A percentile compares a stretch with the other conserved stretches of the same genome.
Evolutionary conservation across 768 basidiomycete species (phyloP).

Genomic region (Leucosporidium creatinivorum): DNA sequence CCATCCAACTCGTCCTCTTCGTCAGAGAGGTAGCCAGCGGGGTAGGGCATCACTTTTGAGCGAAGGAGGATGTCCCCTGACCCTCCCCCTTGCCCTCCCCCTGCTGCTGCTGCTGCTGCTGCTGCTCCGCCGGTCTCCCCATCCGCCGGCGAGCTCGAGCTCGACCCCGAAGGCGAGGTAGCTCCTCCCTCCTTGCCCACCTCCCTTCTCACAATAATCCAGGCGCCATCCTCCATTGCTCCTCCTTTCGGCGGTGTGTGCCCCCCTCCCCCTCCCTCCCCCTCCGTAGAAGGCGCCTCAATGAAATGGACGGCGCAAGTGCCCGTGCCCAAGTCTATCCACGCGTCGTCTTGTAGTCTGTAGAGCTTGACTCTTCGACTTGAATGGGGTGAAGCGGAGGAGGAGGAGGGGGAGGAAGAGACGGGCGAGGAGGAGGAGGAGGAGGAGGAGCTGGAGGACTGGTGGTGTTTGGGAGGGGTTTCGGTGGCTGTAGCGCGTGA

Average conservation of each 20-base stretch:
- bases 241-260: too few species aligned
- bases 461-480: background rate
- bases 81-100: too few species aligned
- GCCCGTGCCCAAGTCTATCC: conserved; percentile 95
- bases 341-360: conserved; percentile 78
- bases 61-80: conserved; percentile 39
- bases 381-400: background rate
- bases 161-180: background rate
- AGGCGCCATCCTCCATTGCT: conserved; percentile 20
- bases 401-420: conserved; percentile 2
- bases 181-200: conserved; percentile 9
- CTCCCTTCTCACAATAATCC: conserved; percentile 67
- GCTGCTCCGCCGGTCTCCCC: background rate
- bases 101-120: conserved; percentile 33
- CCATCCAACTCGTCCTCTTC: conserved; percentile 22
- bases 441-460: background rate
- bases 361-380: conserved; percentile 61
- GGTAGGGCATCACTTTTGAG: conserved; percentile 44
- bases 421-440: conserved; percentile 3
- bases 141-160: background rate
- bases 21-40: conserved; percentile 10
- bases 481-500: background rate
- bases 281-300: background rate
- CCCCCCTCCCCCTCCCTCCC: background rate
- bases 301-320: conserved; percentile 54